phyloP scores from a whole-genome alignment of 2,329 filamentous ascomycete species.

The Chrysosporium queenslandicum region DNA sequence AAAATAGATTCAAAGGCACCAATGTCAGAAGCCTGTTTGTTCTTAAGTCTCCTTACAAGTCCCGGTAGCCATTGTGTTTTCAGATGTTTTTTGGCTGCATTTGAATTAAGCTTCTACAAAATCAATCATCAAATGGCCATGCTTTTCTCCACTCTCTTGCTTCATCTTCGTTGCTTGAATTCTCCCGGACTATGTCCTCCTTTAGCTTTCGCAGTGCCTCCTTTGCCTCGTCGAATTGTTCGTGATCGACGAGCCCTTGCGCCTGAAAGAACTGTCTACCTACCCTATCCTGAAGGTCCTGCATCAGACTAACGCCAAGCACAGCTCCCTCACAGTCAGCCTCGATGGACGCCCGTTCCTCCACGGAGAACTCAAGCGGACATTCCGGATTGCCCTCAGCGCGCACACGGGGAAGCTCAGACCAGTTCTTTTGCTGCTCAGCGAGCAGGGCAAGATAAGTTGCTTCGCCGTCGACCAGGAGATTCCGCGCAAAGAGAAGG shows the following conservation, averaged over 20 bases:
- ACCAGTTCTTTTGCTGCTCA: slow-evolving; percentile 23
- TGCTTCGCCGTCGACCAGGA: slow-evolving; percentile 29
- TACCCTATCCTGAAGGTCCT: slow-evolving; percentile 20
- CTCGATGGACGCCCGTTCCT: not conserved
- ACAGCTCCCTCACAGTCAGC: slow-evolving; percentile 20
- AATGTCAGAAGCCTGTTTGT: too few relatives aligned
- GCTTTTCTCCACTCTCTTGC: slow-evolving; percentile 12
- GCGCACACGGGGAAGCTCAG: not conserved
- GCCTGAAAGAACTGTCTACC: slow-evolving; percentile 13
- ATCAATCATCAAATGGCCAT: slow-evolving; percentile 23
- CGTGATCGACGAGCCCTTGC: slow-evolving; percentile 11
- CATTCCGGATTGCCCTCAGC: not conserved
- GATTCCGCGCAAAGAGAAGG: slow-evolving; percentile 26
- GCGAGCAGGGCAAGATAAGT: slow-evolving; percentile 19
- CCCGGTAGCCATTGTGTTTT: too few relatives aligned
- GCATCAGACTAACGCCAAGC: slow-evolving; percentile 21
- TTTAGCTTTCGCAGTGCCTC: slow-evolving; percentile 19
- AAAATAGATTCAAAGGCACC: too few relatives aligned
- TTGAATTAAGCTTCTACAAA: too few relatives aligned
- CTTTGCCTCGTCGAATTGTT: slow-evolving; percentile 10
- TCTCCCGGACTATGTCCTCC: slow-evolving; percentile 20
- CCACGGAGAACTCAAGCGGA: not conserved
- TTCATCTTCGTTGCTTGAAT: not conserved
- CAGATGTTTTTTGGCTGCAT: too few relatives aligned
- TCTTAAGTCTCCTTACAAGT: too few relatives aligned